These are phyloP conservation scores for Suillus bovinus DNA, from an alignment of 768 basidiomycete genomes.

Conservation along the genomic window DNA sequence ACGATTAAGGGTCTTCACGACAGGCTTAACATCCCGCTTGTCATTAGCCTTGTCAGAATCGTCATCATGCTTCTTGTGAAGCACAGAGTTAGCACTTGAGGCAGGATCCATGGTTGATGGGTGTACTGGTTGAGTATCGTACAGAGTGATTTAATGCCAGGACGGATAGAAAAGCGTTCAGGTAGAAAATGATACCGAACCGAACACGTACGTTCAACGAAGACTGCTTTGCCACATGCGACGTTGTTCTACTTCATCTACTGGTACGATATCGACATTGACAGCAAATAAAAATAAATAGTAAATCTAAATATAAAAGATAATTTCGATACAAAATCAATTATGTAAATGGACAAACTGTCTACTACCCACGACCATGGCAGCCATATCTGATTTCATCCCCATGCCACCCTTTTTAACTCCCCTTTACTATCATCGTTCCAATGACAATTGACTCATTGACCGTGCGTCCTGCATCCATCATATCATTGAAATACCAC, in stretches of 20 bases:
- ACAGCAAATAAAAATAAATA: constrained; percentile 10
- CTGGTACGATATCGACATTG: constrained; percentile 1
- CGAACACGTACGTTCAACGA: constrained; percentile 8
- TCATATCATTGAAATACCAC: constrained; percentile 5
- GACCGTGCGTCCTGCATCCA: background rate
- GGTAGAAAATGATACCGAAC: constrained; percentile 21
- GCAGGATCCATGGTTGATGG: constrained; percentile 21
- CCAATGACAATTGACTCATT: background rate
- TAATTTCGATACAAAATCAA: constrained; percentile 1
- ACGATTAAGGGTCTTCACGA: constrained; percentile 77
- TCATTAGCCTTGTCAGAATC: constrained; percentile 35
- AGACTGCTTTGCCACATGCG: constrained; percentile 8
- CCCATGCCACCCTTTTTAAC: constrained; percentile 1
- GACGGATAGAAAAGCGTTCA: constrained; percentile 14
- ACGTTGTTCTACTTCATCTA: constrained; percentile 5
- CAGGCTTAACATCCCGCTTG: constrained; percentile 73
- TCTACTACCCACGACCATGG: constrained; percentile 1
- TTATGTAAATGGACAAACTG: background rate
- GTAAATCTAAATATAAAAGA: background rate
- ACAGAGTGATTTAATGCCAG: constrained; percentile 15
- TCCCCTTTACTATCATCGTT: background rate
- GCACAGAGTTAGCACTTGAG: constrained; percentile 15
- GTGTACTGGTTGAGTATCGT: constrained; percentile 3
- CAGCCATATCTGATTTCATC: background rate
- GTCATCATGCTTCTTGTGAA: constrained; percentile 62